Evolutionary conservation across 495 filamentous ascomycete species (phyloP), one percentile per base, ranked within the genome.

Genomic region (Penicillium nucicola): DNA sequence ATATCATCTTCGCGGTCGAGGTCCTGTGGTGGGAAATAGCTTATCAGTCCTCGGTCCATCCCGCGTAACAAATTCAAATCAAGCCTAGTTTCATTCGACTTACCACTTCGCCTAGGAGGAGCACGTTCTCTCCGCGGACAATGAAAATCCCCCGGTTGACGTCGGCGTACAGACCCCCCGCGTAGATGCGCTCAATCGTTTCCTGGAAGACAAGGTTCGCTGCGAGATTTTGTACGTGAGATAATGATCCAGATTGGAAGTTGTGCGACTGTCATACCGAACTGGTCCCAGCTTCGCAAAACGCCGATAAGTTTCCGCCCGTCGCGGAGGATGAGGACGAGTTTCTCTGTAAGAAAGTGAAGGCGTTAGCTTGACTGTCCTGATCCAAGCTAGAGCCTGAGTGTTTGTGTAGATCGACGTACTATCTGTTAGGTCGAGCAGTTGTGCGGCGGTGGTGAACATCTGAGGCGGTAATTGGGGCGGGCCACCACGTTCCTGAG

Each of bases 401-500:
- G 25, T 9, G 0, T 28, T 28, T 9, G 25, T 8, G 4, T 15
- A 7, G 18, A 17, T 40, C 30, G 45, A 68, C 68, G 25, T 80
- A 97, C 92, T 97, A 72, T 98, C 93, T 54, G 93, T 97, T 58
- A 98, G 77, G 68, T 98, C 93, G 32, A 97, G 70, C 36, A 98
- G 73, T 69, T 97, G 92, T 42, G 93, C 90, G 36, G 93, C 92
- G 3, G 93, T 98, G 13, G 95, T 96, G 75, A 98, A 98, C 91
- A 97, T 97, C 76, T 98, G 89, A 39, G 72, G 77, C 11, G 76
- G 77, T 50, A 80, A 66, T 60, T 80, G 77, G 22, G 77, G 76
- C 15, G 73, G 75, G 12, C 74, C 74, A 30, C 68, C 60, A 12
- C 56, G 48, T 17, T 55, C 53, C 51, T 57, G 50, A 42, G 63